Conservation (phyloP, 2,329 filamentous ascomycete genomes). For the Penicillium nordicum region DNA sequence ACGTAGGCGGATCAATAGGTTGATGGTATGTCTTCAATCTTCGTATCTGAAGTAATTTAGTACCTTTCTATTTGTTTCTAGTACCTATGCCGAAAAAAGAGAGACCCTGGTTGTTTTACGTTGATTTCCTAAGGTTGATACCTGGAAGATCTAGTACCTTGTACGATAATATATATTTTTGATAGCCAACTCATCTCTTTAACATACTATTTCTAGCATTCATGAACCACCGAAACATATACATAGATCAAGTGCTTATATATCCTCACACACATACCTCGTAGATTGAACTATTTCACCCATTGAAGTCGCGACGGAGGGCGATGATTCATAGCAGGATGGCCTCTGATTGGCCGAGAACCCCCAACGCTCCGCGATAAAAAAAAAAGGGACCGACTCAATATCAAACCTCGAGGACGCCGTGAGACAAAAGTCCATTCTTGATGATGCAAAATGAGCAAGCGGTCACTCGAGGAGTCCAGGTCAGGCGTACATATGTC, state of each 20-base stretch:
- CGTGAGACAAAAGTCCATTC: neutral
- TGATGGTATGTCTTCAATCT: neutral
- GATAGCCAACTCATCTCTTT: neutral
- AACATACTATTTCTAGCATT: neutral
- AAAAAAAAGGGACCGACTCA: slow-evolving; percentile 3
- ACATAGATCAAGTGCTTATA: neutral
- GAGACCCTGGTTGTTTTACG: neutral
- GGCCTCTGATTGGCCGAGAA: slow-evolving; percentile 10
- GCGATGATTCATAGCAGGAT: slow-evolving; percentile 13
- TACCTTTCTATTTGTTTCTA: neutral
- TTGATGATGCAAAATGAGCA: slow-evolving; percentile 38
- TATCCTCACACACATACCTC: neutral
- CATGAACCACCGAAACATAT: neutral
- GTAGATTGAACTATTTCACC: neutral
- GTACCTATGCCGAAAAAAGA: neutral
- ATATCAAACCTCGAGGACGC: slow-evolving; percentile 4
- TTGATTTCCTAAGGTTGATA: neutral
- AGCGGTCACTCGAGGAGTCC: slow-evolving; percentile 35
- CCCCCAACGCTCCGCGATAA: neutral
- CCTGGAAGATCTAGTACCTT: neutral
- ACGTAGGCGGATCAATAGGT: neutral
- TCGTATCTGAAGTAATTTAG: neutral
- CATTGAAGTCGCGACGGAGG: slow-evolving; percentile 1
- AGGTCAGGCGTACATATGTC: slow-evolving; percentile 20
- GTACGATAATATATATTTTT: neutral